Evolutionary conservation across 2,329 filamentous ascomycete species (phyloP).

Genomic region (Periconia sp.): DNA sequence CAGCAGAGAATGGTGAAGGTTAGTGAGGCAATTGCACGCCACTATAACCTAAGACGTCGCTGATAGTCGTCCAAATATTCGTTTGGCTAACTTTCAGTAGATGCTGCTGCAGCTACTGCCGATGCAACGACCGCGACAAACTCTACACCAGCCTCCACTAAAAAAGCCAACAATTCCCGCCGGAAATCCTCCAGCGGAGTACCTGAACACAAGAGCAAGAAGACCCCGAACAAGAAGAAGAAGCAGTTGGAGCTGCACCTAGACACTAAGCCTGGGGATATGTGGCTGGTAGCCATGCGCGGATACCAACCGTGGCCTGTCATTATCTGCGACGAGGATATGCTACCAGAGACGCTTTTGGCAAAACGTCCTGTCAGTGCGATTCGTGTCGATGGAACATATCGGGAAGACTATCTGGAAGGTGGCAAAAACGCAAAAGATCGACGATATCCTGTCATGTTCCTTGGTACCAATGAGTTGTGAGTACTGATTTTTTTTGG

Average conservation of each 20-base stretch:
- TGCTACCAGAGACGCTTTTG: slow-evolving; percentile 80
- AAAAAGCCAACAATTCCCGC: slow-evolving; percentile 41
- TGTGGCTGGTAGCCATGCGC: slow-evolving; percentile 91
- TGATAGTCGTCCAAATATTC: no score
- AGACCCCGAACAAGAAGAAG: slow-evolving; percentile 73
- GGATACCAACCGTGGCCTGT: slow-evolving; percentile 94
- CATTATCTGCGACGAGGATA: slow-evolving; percentile 90
- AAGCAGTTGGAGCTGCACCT: slow-evolving; percentile 68
- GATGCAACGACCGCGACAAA: slow-evolving; percentile 46
- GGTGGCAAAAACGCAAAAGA: slow-evolving; percentile 84
- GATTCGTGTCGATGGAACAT: slow-evolving; percentile 77
- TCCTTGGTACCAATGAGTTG: slow-evolving; percentile 94
- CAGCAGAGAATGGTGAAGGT: slow-evolving; percentile 26
- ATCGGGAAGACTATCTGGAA: slow-evolving; percentile 83
- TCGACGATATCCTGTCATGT: slow-evolving; percentile 93
- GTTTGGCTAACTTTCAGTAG: slow-evolving; percentile 11
- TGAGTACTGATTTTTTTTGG: slow-evolving; percentile 56
- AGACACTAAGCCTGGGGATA: slow-evolving; percentile 85
- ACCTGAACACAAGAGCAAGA: slow-evolving; percentile 71
- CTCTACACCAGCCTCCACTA: slow-evolving; percentile 50
- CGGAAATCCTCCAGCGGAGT: slow-evolving; percentile 69
- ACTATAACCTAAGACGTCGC: not conserved
- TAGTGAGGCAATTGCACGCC: slow-evolving; percentile 11
- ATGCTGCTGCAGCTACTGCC: slow-evolving; percentile 40
- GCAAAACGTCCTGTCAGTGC: slow-evolving; percentile 82